Conservation (phyloP, 148 eudicot species). For the Vaccinium darrowii region DNA sequence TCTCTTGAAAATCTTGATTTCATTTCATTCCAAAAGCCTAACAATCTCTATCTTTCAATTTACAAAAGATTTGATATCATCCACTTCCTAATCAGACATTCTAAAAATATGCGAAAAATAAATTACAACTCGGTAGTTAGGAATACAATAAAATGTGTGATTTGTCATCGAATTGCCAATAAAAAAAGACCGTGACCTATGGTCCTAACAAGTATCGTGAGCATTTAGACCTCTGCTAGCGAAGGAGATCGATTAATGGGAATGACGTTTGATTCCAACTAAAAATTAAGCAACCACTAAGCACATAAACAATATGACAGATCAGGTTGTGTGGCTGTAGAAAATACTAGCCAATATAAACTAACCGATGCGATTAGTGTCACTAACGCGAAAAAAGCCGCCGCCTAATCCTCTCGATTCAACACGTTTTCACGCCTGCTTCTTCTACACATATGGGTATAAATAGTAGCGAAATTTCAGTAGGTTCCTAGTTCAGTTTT, state of each 20-base stretch:
- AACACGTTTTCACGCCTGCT: background rate
- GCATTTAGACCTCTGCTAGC: background rate
- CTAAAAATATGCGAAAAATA: too few relatives aligned
- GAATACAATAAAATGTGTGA: too few relatives aligned
- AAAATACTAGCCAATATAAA: background rate
- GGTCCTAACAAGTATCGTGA: background rate
- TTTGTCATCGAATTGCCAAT: too few relatives aligned
- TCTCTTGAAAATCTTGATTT: too few relatives aligned
- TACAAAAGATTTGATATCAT: too few relatives aligned
- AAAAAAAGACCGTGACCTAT: too few relatives aligned
- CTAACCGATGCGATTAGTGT: background rate
- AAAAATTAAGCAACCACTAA: background rate
- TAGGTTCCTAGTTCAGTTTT: background rate
- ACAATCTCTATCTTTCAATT: too few relatives aligned
- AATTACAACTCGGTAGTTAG: too few relatives aligned
- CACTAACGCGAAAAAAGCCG: background rate
- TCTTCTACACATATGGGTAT: background rate
- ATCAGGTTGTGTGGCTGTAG: background rate
- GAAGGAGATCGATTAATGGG: background rate
- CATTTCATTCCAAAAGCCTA: too few relatives aligned
- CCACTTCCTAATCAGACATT: too few relatives aligned
- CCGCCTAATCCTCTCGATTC: background rate
- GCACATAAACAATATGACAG: background rate
- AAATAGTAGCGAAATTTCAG: background rate
- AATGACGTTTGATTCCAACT: constrained; percentile 6